These are phyloP conservation scores for Atalantia buxifolia DNA, from an alignment of 345 rosid species.

Conservation along the genomic window DNA sequence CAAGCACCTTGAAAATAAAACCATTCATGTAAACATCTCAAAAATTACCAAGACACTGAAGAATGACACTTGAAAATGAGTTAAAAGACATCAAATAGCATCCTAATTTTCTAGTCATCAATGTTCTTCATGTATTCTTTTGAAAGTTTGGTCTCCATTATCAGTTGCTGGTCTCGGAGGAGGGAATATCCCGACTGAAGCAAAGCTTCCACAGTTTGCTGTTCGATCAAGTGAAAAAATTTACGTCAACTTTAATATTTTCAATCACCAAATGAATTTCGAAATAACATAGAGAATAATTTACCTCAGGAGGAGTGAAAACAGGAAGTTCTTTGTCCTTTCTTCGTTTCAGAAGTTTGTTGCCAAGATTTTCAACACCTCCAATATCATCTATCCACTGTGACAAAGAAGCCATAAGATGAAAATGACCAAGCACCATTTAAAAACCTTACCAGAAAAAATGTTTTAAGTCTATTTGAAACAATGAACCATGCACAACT, in stretches of 20 bases:
- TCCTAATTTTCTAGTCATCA: conserved; percentile 36
- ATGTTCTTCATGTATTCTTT: conserved; percentile 91
- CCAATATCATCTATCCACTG: conserved; percentile 91
- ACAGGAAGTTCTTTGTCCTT: conserved; percentile 58
- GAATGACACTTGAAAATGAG: not conserved
- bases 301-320: conserved; percentile 79
- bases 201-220: conserved; percentile 95
- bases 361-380: conserved; percentile 66
- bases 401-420: conserved; percentile 14
- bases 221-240: conserved; percentile 21
- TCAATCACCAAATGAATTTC: too few relatives aligned
- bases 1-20: not conserved
- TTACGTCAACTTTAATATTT: not conserved
- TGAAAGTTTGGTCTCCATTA: conserved; percentile 75
- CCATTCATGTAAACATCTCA: not conserved
- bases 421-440: not conserved
- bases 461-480: not conserved
- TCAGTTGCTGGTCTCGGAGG: conserved; percentile 65
- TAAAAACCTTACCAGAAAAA: not conserved
- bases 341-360: conserved; percentile 55
- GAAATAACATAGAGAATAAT: too few relatives aligned
- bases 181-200: conserved; percentile 89
- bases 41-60: not conserved
- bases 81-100: not conserved
- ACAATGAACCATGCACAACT: not conserved